Conservation (phyloP, 1,139 yeast genomes). For the Pichia sp. region DNA sequence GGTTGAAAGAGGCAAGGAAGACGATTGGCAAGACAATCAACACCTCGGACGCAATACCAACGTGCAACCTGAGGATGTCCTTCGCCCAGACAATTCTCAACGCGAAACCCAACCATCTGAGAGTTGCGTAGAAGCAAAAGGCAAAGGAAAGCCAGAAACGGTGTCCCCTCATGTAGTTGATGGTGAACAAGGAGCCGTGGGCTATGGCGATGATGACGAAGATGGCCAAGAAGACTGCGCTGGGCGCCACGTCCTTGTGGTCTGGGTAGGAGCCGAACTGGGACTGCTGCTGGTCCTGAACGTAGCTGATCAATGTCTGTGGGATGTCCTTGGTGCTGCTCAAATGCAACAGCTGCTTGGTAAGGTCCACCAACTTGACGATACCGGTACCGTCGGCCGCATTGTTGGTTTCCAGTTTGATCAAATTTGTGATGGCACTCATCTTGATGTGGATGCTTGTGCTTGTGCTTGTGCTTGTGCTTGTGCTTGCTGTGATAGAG, state of each 20-base stretch:
- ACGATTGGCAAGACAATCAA: constrained; percentile 56
- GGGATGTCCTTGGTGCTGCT: constrained; percentile 36
- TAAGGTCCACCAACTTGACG: constrained; percentile 31
- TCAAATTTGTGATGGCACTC: constrained; percentile 21
- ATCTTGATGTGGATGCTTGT: no score
- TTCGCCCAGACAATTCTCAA: constrained; percentile 58
- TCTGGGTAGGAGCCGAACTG: constrained; percentile 67
- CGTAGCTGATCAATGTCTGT: constrained; percentile 35
- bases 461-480: no score
- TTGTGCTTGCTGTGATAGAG: no score
- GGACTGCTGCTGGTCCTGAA: constrained; percentile 42
- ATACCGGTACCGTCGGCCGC: constrained; percentile 56
- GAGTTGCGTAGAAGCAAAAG: constrained; percentile 49
- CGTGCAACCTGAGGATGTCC: constrained; percentile 41
- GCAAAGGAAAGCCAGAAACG: constrained; percentile 56
- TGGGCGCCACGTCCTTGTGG: constrained; percentile 55
- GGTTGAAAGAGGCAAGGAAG: constrained; percentile 52
- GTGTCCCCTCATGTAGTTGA: constrained; percentile 59
- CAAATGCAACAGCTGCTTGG: constrained; percentile 29
- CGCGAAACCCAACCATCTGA: constrained; percentile 59
- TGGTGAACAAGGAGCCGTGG: constrained; percentile 48
- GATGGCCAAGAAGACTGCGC: constrained; percentile 53
- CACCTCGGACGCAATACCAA: constrained; percentile 60
- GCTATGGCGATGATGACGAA: constrained; percentile 47
- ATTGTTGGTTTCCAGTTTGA: constrained; percentile 33